Percentiles rank a stretch among this genome's conserved stretches.
These are phyloP conservation scores for Arthrobotrys megalospora DNA, from an alignment of 2,329 filamentous ascomycete genomes.

Conservation along the genomic window DNA sequence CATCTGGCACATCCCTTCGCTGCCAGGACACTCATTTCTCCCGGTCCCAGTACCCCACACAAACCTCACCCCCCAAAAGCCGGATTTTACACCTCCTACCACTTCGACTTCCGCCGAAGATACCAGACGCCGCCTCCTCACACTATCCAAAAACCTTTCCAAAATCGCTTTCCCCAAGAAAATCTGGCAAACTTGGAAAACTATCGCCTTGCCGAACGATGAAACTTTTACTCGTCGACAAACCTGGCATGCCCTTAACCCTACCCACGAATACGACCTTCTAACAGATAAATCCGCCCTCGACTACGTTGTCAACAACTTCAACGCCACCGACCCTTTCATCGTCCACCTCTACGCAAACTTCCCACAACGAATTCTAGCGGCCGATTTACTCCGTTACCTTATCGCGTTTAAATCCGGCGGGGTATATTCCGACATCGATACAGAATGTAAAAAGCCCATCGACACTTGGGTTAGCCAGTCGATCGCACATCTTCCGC, in stretches of 20 bases:
- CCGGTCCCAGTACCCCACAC: not conserved
- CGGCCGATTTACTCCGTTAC: slow-evolving; percentile 49
- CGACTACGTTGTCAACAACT: slow-evolving; percentile 38
- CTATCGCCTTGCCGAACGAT: slow-evolving; percentile 37
- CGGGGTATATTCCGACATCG: slow-evolving; percentile 51
- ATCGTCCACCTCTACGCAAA: slow-evolving; percentile 43
- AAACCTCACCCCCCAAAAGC: not conserved
- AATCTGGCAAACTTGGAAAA: slow-evolving; percentile 60
- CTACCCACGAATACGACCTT: slow-evolving; percentile 47
- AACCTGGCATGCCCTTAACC: slow-evolving; percentile 38
- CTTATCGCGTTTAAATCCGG: slow-evolving; percentile 48
- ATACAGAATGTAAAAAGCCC: slow-evolving; percentile 45
- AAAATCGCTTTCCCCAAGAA: slow-evolving; percentile 38
- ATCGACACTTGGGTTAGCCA: slow-evolving; percentile 39
- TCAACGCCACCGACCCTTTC: slow-evolving; percentile 51
- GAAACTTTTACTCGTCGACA: slow-evolving; percentile 32
- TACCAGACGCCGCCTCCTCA: slow-evolving; percentile 13
- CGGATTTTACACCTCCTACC: not conserved
- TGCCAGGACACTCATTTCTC: not conserved
- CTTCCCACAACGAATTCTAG: slow-evolving; percentile 50
- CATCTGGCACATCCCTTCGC: slow-evolving; percentile 32
- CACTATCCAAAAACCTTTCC: slow-evolving; percentile 18
- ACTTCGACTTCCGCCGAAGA: not conserved
- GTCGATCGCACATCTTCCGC: slow-evolving; percentile 4
- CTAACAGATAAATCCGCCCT: slow-evolving; percentile 43